Evolutionary conservation across 352 stramenopile genomes (phyloP).

Genomic region (Globisporangium viniferum): DNA sequence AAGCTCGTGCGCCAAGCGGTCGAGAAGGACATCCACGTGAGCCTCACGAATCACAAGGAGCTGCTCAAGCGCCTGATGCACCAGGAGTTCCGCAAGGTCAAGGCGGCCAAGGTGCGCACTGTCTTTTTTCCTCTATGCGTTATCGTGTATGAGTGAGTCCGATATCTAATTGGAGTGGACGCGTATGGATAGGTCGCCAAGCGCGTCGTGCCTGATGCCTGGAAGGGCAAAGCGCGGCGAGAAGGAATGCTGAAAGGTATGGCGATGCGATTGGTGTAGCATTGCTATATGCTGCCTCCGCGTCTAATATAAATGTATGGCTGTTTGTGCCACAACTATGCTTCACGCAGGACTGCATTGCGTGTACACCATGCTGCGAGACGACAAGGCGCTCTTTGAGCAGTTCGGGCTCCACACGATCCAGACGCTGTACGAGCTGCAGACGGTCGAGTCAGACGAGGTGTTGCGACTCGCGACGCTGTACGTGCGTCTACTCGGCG

Average conservation of each 20-base stretch:
- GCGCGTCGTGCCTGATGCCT: conserved; percentile 46
- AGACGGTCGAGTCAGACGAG: conserved; percentile 47
- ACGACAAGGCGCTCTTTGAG: conserved; percentile 21
- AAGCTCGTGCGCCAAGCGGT: conserved; percentile 82
- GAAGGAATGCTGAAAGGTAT: conserved; percentile 42
- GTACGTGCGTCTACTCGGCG: conserved; percentile 54
- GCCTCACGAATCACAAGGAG: conserved; percentile 85
- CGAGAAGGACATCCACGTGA: conserved; percentile 85
- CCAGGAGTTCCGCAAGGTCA: conserved; percentile 75
- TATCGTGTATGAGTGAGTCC: too few species aligned
- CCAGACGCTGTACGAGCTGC: conserved; percentile 62
- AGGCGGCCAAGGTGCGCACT: conserved; percentile 51
- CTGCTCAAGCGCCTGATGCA: conserved; percentile 88
- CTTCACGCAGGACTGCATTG: conserved; percentile 22
- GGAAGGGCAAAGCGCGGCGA: conserved; percentile 49
- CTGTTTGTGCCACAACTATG: background rate
- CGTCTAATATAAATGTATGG: background rate
- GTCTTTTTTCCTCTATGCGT: background rate
- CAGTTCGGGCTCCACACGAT: conserved; percentile 51
- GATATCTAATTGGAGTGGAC: background rate
- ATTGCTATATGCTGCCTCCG: background rate
- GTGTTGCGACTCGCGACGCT: conserved; percentile 41
- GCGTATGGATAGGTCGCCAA: conserved; percentile 38
- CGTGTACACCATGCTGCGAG: conserved; percentile 41
- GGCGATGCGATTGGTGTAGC: background rate